These are phyloP conservation scores for Colletotrichum sp. DNA, from an alignment of 2,329 filamentous ascomycete genomes.

Conservation along the genomic window DNA sequence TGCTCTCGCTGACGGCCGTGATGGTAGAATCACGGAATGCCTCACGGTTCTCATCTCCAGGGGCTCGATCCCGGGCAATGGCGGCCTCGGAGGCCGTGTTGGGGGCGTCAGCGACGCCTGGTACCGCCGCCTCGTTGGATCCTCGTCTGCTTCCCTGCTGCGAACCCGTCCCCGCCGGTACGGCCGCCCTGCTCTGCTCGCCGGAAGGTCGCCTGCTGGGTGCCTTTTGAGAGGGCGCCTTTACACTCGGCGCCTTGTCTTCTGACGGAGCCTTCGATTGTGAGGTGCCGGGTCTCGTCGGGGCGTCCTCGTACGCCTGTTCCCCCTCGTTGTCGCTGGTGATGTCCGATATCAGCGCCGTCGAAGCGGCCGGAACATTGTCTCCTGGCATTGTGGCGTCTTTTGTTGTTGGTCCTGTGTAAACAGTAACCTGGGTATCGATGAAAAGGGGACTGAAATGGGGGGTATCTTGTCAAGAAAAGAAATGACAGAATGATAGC, in stretches of 20 bases:
- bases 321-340: slow-evolving; percentile 2
- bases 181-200: background rate
- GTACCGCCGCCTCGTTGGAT: background rate
- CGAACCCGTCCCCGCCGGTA: background rate
- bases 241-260: slow-evolving; percentile 1
- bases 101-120: slow-evolving; percentile 11
- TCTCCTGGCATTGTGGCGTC: slow-evolving; percentile 1
- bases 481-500: background rate
- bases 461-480: background rate
- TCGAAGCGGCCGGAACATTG: background rate
- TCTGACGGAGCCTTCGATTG: background rate
- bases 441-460: background rate
- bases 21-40: slow-evolving; percentile 16
- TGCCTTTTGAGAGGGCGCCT: background rate
- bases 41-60: slow-evolving; percentile 14
- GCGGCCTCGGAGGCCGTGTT: background rate
- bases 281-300: background rate
- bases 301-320: slow-evolving; percentile 15
- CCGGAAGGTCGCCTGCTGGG: background rate
- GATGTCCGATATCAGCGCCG: background rate
- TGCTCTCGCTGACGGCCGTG: slow-evolving; percentile 15
- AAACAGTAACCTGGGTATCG: background rate
- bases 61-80: background rate
- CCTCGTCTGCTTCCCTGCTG: background rate
- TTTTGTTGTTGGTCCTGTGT: background rate